A percentile compares a stretch with the other conserved stretches of the same genome.
These are phyloP conservation scores for Geotrichum fermentans DNA, from an alignment of 1,139 yeast genomes.

Conservation along the genomic window DNA sequence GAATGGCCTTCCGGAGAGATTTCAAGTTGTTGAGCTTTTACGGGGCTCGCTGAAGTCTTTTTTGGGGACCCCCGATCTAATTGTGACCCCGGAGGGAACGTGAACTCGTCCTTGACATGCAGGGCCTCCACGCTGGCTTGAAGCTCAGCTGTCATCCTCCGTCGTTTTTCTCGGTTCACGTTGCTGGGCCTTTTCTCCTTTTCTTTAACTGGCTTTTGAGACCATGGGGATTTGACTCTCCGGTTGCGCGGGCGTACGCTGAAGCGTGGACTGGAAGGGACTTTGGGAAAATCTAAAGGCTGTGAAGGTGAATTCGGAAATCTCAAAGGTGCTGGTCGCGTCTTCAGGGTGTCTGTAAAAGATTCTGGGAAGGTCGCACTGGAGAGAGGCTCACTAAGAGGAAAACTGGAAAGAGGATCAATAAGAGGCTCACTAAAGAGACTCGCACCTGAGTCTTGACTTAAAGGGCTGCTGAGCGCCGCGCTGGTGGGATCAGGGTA, in stretches of 20 bases:
- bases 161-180: slow-evolving; percentile 5
- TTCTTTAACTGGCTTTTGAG: neutral
- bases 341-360: neutral
- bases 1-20: neutral
- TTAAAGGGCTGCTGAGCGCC: too few relatives aligned
- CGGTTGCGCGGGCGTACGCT: neutral
- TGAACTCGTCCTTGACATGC: neutral
- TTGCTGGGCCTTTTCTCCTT: neutral
- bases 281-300: neutral
- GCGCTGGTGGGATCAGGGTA: too few relatives aligned
- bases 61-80: neutral
- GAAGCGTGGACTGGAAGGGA: slow-evolving; percentile 10
- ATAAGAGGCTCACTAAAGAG: too few relatives aligned
- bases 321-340: slow-evolving; percentile 4
- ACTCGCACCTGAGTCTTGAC: too few relatives aligned
- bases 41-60: neutral
- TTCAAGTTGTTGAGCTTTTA: neutral
- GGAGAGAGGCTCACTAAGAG: too few relatives aligned
- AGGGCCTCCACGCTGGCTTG: slow-evolving; percentile 5
- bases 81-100: neutral
- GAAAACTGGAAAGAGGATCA: too few relatives aligned
- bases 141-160: slow-evolving; percentile 7
- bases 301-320: neutral
- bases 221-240: slow-evolving; percentile 4
- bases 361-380: too few relatives aligned